These are phyloP conservation scores for Penicillium sp. DNA, from an alignment of 2,329 filamentous ascomycete genomes.

Conservation along the genomic window DNA sequence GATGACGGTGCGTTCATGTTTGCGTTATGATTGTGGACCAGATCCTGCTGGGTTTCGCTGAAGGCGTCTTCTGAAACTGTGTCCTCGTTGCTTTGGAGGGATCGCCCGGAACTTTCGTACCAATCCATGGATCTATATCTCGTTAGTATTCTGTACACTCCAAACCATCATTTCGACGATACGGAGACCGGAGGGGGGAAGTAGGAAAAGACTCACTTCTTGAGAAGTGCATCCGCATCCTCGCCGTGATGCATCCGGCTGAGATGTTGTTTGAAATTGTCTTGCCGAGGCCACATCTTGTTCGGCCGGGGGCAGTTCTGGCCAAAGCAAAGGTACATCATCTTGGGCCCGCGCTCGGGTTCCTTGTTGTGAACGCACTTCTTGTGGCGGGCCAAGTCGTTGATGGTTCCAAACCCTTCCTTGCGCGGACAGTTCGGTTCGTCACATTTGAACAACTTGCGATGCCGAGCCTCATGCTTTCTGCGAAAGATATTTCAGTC, in stretches of 20 bases:
- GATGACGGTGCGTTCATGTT: constrained; percentile 4
- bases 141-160: not conserved
- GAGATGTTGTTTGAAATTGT: constrained; percentile 83
- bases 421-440: constrained; percentile 51
- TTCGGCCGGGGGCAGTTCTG: constrained; percentile 51
- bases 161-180: too few species aligned
- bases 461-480: constrained; percentile 68
- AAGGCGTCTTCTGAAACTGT: constrained; percentile 11
- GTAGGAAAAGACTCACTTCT: constrained; percentile 35
- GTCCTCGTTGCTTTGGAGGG: constrained; percentile 12
- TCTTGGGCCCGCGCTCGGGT: constrained; percentile 42
- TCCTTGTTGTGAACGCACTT: constrained; percentile 60
- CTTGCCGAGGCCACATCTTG: constrained; percentile 72
- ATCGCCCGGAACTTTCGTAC: constrained; percentile 27
- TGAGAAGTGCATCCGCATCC: constrained; percentile 41
- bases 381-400: constrained; percentile 75
- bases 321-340: constrained; percentile 56
- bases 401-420: constrained; percentile 69
- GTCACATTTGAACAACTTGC: constrained; percentile 60
- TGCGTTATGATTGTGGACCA: constrained; percentile 8
- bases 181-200: not conserved
- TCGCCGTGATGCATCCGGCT: constrained; percentile 57
- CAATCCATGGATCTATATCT: constrained; percentile 25
- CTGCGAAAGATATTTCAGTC: constrained; percentile 39
- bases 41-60: constrained; percentile 14